Evolutionary conservation across 177 flowering plant species (phyloP).

Genomic region (Telopea speciosissima): DNA sequence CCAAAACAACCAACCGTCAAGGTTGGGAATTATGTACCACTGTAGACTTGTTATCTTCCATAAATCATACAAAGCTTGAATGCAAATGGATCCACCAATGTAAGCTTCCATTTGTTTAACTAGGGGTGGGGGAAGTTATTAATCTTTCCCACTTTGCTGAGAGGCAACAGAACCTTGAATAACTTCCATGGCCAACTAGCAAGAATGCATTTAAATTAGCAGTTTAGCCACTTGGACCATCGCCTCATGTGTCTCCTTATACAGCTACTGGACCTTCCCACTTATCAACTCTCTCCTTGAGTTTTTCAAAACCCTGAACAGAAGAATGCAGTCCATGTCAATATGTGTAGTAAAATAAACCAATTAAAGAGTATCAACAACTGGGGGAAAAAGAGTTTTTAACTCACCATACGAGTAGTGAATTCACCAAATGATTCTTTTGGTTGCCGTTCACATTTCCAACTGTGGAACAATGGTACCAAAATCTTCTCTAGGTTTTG

Average conservation of each 20-base stretch:
- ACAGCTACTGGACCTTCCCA: conserved; percentile 73
- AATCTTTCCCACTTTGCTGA: conserved; percentile 61
- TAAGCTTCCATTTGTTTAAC: neutral
- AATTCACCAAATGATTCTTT: conserved; percentile 78
- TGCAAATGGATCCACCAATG: neutral
- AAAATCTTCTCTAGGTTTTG: conserved; percentile 73
- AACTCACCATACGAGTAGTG: conserved; percentile 68
- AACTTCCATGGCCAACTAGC: conserved; percentile 70
- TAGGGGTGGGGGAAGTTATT: too few relatives aligned
- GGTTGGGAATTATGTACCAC: too few relatives aligned
- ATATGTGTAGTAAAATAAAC: neutral
- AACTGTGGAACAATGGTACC: conserved; percentile 62
- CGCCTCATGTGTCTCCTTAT: conserved; percentile 67
- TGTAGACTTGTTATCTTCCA: too few relatives aligned
- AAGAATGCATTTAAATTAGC: conserved; percentile 56
- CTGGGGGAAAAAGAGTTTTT: neutral
- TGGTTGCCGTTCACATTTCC: conserved; percentile 46
- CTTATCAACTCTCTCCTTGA: conserved; percentile 63
- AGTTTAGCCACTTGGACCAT: conserved; percentile 60
- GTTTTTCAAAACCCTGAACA: conserved; percentile 47
- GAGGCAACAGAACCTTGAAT: conserved; percentile 69
- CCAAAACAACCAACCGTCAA: too few relatives aligned
- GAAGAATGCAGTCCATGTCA: neutral
- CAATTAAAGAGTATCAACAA: neutral
- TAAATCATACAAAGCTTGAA: neutral